Evolutionary conservation across 345 rosid genomes (phyloP).

Genomic region (Limnanthes douglasii): DNA sequence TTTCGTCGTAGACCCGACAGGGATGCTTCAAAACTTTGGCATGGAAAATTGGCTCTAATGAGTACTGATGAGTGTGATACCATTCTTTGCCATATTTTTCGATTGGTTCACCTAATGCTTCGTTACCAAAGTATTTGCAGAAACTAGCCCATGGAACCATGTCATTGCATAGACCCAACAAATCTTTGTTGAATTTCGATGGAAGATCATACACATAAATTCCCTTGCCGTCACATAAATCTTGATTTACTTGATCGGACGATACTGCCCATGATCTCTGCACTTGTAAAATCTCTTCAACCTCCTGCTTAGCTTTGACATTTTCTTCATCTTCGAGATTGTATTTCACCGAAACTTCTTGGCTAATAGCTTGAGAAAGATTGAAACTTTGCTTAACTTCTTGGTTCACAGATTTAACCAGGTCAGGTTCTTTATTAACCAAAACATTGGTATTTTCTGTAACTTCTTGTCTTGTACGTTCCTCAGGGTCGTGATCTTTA

Average conservation of each 20-base stretch:
- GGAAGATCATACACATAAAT: constrained; percentile 68
- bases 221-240: constrained; percentile 36
- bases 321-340: too few relatives aligned
- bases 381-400: too few relatives aligned
- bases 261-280: constrained; percentile 47
- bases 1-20: constrained; percentile 54
- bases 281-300: constrained; percentile 20
- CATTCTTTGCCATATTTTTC: constrained; percentile 44
- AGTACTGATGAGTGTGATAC: constrained; percentile 62
- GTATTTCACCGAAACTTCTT: too few relatives aligned
- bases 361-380: too few relatives aligned
- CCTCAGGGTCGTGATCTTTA: too few relatives aligned
- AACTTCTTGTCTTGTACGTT: constrained; percentile 15
- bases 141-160: constrained; percentile 68
- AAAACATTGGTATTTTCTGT: constrained; percentile 19
- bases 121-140: constrained; percentile 39
- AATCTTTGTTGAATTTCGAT: constrained; percentile 63
- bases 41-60: constrained; percentile 74
- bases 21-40: constrained; percentile 55
- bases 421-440: too few relatives aligned
- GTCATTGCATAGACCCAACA: constrained; percentile 54
- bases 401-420: too few relatives aligned
- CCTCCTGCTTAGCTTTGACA: too few relatives aligned
- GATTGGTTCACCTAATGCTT: constrained; percentile 47
- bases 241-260: constrained; percentile 1